These are phyloP conservation scores for Nymphaea colorata DNA, from an alignment of 164 flowering plant genomes.

Conservation along the genomic window DNA sequence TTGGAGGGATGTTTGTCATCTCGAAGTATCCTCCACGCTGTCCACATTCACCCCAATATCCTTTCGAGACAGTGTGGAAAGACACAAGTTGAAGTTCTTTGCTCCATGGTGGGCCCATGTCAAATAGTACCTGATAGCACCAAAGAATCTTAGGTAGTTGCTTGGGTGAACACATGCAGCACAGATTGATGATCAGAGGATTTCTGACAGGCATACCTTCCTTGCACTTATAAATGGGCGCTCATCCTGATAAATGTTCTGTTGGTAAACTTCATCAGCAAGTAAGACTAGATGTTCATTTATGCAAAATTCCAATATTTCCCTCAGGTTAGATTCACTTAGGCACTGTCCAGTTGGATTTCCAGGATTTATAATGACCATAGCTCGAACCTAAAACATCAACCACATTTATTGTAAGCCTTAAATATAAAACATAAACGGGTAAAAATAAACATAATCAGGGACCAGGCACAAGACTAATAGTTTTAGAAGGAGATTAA, in stretches of 20 bases:
- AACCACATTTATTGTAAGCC: background rate
- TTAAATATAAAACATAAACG: background rate
- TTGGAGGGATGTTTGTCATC: slow-evolving; percentile 90
- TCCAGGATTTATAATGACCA: slow-evolving; percentile 99
- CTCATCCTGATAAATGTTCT: slow-evolving; percentile 90
- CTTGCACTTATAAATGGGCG: slow-evolving; percentile 86
- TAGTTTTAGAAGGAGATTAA: no score
- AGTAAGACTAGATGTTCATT: slow-evolving; percentile 67
- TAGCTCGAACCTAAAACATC: slow-evolving; percentile 66
- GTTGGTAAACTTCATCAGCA: slow-evolving; percentile 98
- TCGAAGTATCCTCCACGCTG: slow-evolving; percentile 98
- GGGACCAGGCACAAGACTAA: background rate
- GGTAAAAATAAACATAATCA: background rate
- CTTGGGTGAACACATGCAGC: background rate
- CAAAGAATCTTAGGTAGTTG: background rate
- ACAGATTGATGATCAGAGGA: background rate
- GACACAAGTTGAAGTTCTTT: slow-evolving; percentile 86
- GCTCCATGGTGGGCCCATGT: slow-evolving; percentile 87
- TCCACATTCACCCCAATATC: slow-evolving; percentile 98
- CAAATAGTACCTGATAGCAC: slow-evolving; percentile 55
- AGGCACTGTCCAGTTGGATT: slow-evolving; percentile 98
- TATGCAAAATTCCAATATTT: slow-evolving; percentile 58
- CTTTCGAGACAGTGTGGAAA: slow-evolving; percentile 95
- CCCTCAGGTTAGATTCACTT: slow-evolving; percentile 70
- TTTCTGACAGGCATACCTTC: slow-evolving; percentile 39